Percentiles rank a stretch among this genome's conserved stretches.
Evolutionary conservation across 495 filamentous ascomycete genomes (phyloP).

Genomic region (Trichocladium uniseriatum): DNA sequence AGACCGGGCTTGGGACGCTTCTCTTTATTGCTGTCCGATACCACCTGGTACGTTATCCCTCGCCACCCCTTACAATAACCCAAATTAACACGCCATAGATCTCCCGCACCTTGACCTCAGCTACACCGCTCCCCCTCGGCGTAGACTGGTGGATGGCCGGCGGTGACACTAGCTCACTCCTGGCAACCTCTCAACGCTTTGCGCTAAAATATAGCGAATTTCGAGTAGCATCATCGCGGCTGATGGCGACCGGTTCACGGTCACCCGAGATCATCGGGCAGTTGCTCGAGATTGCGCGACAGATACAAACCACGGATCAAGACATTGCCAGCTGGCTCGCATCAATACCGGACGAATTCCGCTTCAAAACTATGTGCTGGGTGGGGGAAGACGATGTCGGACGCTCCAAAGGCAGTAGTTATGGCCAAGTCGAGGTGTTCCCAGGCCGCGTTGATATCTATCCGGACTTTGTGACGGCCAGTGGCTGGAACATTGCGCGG

Average conservation of each 20-base stretch:
- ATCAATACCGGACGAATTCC: slow-evolving; percentile 29
- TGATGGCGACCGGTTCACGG: slow-evolving; percentile 26
- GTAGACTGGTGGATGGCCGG: slow-evolving; percentile 42
- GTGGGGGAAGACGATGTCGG: slow-evolving; percentile 34
- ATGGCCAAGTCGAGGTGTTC: slow-evolving; percentile 35
- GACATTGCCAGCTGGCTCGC: slow-evolving; percentile 36
- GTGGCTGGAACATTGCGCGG: slow-evolving; percentile 37
- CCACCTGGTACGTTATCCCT: slow-evolving; percentile 34
- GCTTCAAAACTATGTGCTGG: slow-evolving; percentile 36
- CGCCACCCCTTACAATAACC: neutral
- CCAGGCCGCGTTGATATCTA: slow-evolving; percentile 46
- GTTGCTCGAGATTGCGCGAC: slow-evolving; percentile 29
- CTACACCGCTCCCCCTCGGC: slow-evolving; percentile 31
- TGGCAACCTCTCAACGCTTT: slow-evolving; percentile 29
- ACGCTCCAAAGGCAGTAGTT: slow-evolving; percentile 24
- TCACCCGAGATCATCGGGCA: slow-evolving; percentile 26
- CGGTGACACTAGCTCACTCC: slow-evolving; percentile 26
- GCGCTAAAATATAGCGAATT: slow-evolving; percentile 36
- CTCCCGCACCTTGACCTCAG: slow-evolving; percentile 35
- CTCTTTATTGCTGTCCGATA: slow-evolving; percentile 43
- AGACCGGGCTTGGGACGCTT: slow-evolving; percentile 33
- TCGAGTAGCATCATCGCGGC: slow-evolving; percentile 29
- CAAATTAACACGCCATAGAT: slow-evolving; percentile 15
- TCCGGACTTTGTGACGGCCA: slow-evolving; percentile 38
- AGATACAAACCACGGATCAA: slow-evolving; percentile 30